Conservation (phyloP, 495 filamentous ascomycete species). For the Penicillium canescens region DNA sequence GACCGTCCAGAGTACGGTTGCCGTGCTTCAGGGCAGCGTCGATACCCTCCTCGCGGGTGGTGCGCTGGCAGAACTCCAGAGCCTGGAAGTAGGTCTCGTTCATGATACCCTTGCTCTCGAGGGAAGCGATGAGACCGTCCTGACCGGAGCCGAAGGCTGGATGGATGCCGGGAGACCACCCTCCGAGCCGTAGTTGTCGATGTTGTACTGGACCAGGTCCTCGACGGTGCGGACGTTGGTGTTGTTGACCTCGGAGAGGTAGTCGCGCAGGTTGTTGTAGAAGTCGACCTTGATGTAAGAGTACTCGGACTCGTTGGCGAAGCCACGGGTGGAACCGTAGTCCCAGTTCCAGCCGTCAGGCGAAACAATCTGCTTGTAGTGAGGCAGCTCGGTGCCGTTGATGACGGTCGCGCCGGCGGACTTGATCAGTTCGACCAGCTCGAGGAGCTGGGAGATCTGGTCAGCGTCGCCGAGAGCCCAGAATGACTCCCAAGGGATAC, state of each 20-base stretch:
- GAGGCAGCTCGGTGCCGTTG: constrained; percentile 68
- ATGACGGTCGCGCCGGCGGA: constrained; percentile 66
- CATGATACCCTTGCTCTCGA: constrained; percentile 59
- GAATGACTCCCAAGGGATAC: constrained; percentile 69
- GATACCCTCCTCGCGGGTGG: constrained; percentile 63
- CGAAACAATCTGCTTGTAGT: constrained; percentile 58
- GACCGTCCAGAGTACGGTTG: constrained; percentile 51
- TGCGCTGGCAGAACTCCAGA: constrained; percentile 57
- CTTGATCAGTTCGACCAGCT: constrained; percentile 55
- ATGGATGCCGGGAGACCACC: constrained; percentile 60
- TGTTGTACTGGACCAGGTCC: constrained; percentile 70
- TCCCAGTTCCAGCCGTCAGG: constrained; percentile 74
- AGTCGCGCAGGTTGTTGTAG: constrained; percentile 69
- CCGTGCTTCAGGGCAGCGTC: constrained; percentile 60
- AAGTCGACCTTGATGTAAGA: constrained; percentile 73
- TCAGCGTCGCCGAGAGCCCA: constrained; percentile 58
- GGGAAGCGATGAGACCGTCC: constrained; percentile 63
- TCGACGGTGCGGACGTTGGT: constrained; percentile 63
- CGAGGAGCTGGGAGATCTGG: constrained; percentile 52
- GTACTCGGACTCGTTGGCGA: constrained; percentile 69
- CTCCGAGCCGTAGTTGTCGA: constrained; percentile 64
- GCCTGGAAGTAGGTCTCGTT: constrained; percentile 68
- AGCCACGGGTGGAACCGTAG: constrained; percentile 61
- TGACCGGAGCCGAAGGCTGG: constrained; percentile 72
- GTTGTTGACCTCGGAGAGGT: constrained; percentile 65